Conservation (phyloP, 1,284 basidiomycete genomes). For the Tilletia indica region DNA sequence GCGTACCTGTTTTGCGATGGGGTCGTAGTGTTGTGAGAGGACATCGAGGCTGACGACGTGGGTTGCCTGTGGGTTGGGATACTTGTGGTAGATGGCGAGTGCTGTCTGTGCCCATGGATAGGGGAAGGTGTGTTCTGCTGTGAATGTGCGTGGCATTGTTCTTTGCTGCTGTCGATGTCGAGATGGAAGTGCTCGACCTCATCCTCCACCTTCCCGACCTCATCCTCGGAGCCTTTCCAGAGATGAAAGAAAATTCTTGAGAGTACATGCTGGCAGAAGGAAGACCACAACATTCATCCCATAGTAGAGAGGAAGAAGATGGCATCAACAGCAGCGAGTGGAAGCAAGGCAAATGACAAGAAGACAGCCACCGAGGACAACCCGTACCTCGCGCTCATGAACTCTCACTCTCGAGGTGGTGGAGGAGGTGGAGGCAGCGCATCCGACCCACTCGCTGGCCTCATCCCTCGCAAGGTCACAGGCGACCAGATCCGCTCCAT, state of each 20-base stretch:
- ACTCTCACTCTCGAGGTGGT: not conserved
- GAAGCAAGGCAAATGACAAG: not conserved
- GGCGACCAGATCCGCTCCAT: conserved; percentile 71
- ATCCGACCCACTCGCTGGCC: conserved; percentile 68
- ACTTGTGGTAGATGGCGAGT: conserved; percentile 77
- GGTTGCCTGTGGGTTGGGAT: conserved; percentile 86
- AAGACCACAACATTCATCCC: not conserved
- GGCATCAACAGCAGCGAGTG: not conserved
- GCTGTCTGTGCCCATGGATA: conserved; percentile 25
- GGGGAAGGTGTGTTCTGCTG: conserved; percentile 19
- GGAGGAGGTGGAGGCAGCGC: conserved; percentile 1
- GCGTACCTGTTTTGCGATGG: conserved; percentile 78
- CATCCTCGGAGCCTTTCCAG: conserved; percentile 6
- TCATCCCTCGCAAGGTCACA: conserved; percentile 74
- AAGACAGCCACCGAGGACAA: conserved; percentile 33
- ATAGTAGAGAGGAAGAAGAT: not conserved
- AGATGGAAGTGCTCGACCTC: not conserved
- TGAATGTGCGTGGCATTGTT: conserved; percentile 26
- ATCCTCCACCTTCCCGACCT: not conserved
- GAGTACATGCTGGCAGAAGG: too few species aligned
- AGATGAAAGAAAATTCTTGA: too few species aligned
- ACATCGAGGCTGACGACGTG: conserved; percentile 91
- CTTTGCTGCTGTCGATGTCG: not conserved
- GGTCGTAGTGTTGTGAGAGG: conserved; percentile 72
- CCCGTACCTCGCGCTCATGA: conserved; percentile 37